Base-by-base conservation (phyloP, 139 green algal genomes). In the Picochlorum sp. region DNA sequence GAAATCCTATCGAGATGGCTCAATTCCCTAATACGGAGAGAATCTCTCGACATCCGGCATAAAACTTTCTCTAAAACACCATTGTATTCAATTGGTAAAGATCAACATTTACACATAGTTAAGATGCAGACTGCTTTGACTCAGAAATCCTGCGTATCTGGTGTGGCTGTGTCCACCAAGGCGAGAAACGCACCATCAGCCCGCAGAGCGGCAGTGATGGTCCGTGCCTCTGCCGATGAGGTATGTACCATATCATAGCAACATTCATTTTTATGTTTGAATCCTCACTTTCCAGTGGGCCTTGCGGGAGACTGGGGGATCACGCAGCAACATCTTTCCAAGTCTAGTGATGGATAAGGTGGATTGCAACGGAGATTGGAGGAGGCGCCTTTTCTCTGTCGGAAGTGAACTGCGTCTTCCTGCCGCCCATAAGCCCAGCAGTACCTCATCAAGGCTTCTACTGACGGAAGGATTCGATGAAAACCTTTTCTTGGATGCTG, bases 221-320 rank as follows among this genome's bases (percentile, higher is more conserved):
- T 88, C 16, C 73, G 75, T 45, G 81, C 81, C 20, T 65, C 77
- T 72, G 63, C 74, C 44, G 56, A 82, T 58, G 74, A 82, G 67
- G 72, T 80, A 70, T 63, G 67, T 57, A 34, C 23, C 60, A 59
- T 34, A 20, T 20, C 10, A 9, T 47, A 62, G 9, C 4, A 20
- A 16, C 26, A 21, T 10, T 24, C 15, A 21, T 54, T 21, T 54
- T 54, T 41, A 41, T 41, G 7, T 41, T 41, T 41, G 34, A 41
- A 41, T 41, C 8, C 1, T 4, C 34, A 13, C 34, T 41, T 9
- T 41, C 8, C 34, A 41, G 34, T 41, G 34, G 34, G 34, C 6
- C 34, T 41, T 30, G 28, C 34, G 34, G 34, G 34, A 41, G 34
- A 41, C 34, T 41, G 8, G 1, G 34, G 34, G 8, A 11, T 41